These are phyloP conservation scores for Saccharomyces hybrid DNA, from an alignment of 1,139 yeast species.

Conservation along the genomic window DNA sequence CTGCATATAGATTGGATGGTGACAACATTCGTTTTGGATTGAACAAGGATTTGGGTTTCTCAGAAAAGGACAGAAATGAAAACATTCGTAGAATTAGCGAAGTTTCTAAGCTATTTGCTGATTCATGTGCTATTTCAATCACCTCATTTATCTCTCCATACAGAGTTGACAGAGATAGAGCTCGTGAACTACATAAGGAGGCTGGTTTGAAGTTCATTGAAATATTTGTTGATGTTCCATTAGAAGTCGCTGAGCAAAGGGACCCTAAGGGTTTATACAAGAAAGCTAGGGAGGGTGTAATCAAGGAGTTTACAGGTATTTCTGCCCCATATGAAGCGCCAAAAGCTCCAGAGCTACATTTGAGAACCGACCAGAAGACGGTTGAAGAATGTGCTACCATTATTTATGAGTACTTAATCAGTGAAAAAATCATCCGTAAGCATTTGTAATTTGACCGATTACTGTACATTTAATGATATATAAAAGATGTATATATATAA, in stretches of 20 bases:
- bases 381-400: conserved; percentile 75
- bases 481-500: neutral
- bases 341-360: conserved; percentile 69
- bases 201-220: conserved; percentile 78
- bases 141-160: conserved; percentile 93
- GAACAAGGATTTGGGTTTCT: conserved; percentile 89
- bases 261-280: conserved; percentile 96
- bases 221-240: conserved; percentile 86
- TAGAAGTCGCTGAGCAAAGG: conserved; percentile 89
- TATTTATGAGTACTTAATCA: conserved; percentile 61
- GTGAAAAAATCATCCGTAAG: conserved; percentile 37
- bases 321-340: conserved; percentile 97
- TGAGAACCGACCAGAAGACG: conserved; percentile 61
- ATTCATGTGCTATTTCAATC: conserved; percentile 73
- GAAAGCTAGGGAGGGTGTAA: conserved; percentile 91
- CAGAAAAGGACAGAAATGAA: conserved; percentile 87
- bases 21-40: conserved; percentile 91
- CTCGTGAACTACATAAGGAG: conserved; percentile 74
- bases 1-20: conserved; percentile 87
- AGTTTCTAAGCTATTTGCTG: conserved; percentile 88
- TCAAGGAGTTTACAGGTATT: conserved; percentile 91
- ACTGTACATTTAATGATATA: neutral
- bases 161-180: conserved; percentile 71
- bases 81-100: conserved; percentile 91
- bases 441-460: neutral